Conservation (phyloP, 345 rosid genomes). For the Ricinus communis region DNA sequence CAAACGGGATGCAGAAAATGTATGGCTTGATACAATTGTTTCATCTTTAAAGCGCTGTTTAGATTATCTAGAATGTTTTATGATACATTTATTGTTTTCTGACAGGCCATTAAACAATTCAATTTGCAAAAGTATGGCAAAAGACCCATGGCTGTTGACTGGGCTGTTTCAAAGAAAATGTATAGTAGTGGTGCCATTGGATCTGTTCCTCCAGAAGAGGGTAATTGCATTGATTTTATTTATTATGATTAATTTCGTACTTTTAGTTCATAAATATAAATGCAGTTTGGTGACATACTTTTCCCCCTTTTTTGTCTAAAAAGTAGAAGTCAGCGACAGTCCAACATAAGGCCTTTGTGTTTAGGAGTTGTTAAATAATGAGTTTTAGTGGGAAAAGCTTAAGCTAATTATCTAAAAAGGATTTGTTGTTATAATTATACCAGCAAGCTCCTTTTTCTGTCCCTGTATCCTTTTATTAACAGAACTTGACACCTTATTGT, state of each 20-base stretch:
- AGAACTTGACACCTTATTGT: background rate
- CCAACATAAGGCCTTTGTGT: background rate
- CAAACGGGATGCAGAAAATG: constrained; percentile 86
- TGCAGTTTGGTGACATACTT: too few species aligned
- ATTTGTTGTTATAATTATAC: constrained; percentile 1
- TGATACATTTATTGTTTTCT: constrained; percentile 13
- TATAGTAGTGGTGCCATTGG: constrained; percentile 49
- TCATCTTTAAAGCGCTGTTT: background rate
- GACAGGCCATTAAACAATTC: constrained; percentile 89
- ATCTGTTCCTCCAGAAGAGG: constrained; percentile 50
- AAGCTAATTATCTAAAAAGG: background rate
- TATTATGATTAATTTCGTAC: background rate
- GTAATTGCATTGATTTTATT: constrained; percentile 34
- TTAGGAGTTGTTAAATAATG: background rate
- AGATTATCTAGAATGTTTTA: constrained; percentile 6
- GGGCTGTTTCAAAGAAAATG: constrained; percentile 93
- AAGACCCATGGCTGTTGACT: constrained; percentile 91
- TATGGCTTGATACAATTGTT: constrained; percentile 33
- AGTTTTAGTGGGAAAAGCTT: background rate
- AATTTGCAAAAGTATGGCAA: constrained; percentile 68
- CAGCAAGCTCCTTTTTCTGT: background rate
- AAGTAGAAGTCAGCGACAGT: background rate
- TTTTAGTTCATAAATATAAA: background rate
- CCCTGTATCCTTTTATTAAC: background rate
- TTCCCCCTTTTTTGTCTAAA: background rate